Evolutionary conservation across 495 filamentous ascomycete genomes (phyloP), one percentile per base, ranked within the genome.

Genomic region (Aspergillus steynii): DNA sequence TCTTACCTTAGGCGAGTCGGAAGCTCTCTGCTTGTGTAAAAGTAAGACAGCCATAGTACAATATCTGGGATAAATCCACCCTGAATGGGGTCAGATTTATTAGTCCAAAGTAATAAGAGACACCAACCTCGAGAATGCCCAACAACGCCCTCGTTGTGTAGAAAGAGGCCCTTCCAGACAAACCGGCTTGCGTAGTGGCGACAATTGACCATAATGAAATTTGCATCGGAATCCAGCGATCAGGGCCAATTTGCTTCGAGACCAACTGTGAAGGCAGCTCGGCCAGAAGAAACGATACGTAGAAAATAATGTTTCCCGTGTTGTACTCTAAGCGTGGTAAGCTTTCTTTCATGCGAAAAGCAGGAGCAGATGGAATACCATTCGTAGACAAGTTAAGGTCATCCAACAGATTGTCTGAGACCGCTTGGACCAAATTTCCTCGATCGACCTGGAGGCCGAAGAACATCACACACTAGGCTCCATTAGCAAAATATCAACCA

Each of bases 191-290:
- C 4, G 75, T 74, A 48, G 76, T 76, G 0, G 89, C 87, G 9
- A 92, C 86, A 4, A 91, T 65, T 32, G 84, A 87, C 88, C 90
- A 94, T 0, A 86, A 74, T 0, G 88, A 74, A 74, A 93, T 92
- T 67, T 92, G 89, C 20, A 85, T 73, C 0, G 90, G 89, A 48
- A 94, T 91, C 88, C 90, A 93, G 8, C 82, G 80, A 71, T 93
- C 90, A 1, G 90, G 89, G 0, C 90, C 90, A 26, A 92, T 62
- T 65, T 79, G 80, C 68, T 92, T 90, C 37, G 75, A 80, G 20
- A 90, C 71, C 1, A 90, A 74, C 63, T 91, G 88, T 0, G 87
- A 90, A 0, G 88, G 88, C 14, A 91, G 71, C 59, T 90, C 87
- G 0, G 88, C 85, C 12, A 76, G 58, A 4, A 90, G 70, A 64